A percentile compares a stretch with the other conserved stretches of the same genome.
Evolutionary conservation across 192 early-diverging fungal species (phyloP).

Genomic region (Backusella macrospora): DNA sequence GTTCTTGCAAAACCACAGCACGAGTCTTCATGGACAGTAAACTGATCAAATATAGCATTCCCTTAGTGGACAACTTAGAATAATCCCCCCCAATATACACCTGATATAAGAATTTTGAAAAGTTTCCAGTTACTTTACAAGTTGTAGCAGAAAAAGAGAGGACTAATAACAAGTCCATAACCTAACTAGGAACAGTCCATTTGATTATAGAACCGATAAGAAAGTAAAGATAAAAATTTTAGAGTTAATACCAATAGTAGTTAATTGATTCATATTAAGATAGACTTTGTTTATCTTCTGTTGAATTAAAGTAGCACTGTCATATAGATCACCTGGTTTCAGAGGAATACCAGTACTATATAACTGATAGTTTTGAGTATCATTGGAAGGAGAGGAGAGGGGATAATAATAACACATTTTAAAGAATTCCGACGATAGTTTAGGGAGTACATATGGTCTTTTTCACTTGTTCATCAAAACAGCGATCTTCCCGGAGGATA

Average conservation of each 20-base stretch:
- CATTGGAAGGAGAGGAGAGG: not conserved
- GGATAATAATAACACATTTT: constrained; percentile 4
- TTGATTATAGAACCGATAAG: not conserved
- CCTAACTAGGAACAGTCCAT: not conserved
- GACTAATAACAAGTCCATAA: constrained; percentile 7
- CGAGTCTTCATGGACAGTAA: too few relatives aligned
- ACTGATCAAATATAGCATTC: too few relatives aligned
- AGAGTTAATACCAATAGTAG: too few relatives aligned
- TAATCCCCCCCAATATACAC: too few relatives aligned
- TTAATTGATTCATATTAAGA: too few relatives aligned
- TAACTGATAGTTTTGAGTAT: not conserved
- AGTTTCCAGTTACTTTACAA: not conserved
- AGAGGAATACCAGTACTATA: not conserved
- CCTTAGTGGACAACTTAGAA: too few relatives aligned
- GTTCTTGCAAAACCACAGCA: too few relatives aligned
- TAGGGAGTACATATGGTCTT: not conserved
- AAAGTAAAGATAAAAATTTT: not conserved
- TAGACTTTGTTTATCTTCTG: too few relatives aligned
- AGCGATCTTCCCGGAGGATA: not conserved
- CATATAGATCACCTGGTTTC: not conserved
- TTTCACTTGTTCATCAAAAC: not conserved
- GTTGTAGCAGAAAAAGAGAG: too few relatives aligned
- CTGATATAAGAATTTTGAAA: too few relatives aligned
- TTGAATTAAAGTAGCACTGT: too few relatives aligned
- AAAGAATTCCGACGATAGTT: constrained; percentile 18